Conservation (phyloP, 2,329 filamentous ascomycete species). For the Xylariaceae sp. region DNA sequence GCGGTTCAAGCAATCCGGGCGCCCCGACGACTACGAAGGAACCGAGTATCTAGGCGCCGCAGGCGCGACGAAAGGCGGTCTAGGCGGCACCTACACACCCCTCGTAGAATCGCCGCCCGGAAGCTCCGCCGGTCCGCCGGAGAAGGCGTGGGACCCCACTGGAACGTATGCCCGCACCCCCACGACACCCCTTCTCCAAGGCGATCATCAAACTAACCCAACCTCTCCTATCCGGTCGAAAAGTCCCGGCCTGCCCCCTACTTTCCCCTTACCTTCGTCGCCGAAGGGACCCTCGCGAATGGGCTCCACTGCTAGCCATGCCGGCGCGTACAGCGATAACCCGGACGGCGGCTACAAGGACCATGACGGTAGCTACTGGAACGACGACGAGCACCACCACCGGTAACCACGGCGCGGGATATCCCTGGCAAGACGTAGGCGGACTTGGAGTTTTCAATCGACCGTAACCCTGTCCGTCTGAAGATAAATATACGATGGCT, state of each 20-base stretch:
- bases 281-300: constrained; percentile 28
- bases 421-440: background rate
- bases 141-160: constrained; percentile 21
- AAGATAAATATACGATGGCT: too few species aligned
- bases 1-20: constrained; percentile 42
- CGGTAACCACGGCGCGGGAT: background rate
- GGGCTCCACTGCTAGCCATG: constrained; percentile 27
- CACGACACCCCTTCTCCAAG: constrained; percentile 14
- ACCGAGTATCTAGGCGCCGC: constrained; percentile 12
- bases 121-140: constrained; percentile 18
- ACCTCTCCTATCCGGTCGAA: constrained; percentile 19
- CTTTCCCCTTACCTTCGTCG: constrained; percentile 20
- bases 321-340: constrained; percentile 16
- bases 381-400: constrained; percentile 3
- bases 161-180: background rate
- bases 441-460: too few species aligned
- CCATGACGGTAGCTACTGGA: constrained; percentile 10
- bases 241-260: constrained; percentile 23
- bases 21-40: constrained; percentile 35
- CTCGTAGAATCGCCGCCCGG: constrained; percentile 20
- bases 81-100: constrained; percentile 16
- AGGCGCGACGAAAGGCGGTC: constrained; percentile 10
- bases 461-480: too few species aligned
- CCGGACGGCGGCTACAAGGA: background rate
- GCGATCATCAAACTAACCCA: constrained; percentile 4